Evolutionary conservation across 2,329 filamentous ascomycete species (phyloP).

Genomic region (Fusarium sp.): DNA sequence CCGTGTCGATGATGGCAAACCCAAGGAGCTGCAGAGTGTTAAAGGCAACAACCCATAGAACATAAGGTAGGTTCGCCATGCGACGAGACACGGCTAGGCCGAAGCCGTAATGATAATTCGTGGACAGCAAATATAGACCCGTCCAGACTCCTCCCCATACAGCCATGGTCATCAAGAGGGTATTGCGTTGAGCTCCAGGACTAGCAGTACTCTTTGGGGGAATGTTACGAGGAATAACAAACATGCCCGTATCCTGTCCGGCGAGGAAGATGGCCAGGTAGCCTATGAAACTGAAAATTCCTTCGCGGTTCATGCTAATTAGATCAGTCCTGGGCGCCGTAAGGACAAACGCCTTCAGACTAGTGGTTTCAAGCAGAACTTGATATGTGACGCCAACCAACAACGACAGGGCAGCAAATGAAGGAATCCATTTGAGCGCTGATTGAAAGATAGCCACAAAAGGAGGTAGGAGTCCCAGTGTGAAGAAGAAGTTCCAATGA

Average conservation of each 20-base stretch:
- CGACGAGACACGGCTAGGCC: slow-evolving; percentile 85
- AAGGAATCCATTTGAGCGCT: slow-evolving; percentile 75
- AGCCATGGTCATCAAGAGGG: slow-evolving; percentile 72
- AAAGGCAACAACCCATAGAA: slow-evolving; percentile 92
- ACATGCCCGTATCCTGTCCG: slow-evolving; percentile 85
- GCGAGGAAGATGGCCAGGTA: slow-evolving; percentile 96
- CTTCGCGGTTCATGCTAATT: slow-evolving; percentile 91
- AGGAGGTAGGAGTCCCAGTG: slow-evolving; percentile 85
- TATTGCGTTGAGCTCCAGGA: slow-evolving; percentile 62
- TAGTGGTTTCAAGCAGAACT: slow-evolving; percentile 77
- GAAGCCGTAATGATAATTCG: slow-evolving; percentile 76
- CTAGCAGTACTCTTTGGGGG: slow-evolving; percentile 56
- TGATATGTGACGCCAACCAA: slow-evolving; percentile 79
- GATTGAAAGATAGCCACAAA: slow-evolving; percentile 88
- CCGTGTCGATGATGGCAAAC: slow-evolving; percentile 80
- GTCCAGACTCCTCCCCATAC: slow-evolving; percentile 76
- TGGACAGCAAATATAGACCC: slow-evolving; percentile 75
- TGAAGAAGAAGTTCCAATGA: slow-evolving; percentile 99
- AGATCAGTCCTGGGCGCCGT: slow-evolving; percentile 82
- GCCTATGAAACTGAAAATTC: slow-evolving; percentile 92
- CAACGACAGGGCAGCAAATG: slow-evolving; percentile 80
- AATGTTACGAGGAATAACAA: slow-evolving; percentile 74
- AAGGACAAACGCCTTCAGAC: slow-evolving; percentile 85
- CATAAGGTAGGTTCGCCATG: slow-evolving; percentile 91
- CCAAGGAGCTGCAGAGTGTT: slow-evolving; percentile 85